Conservation (phyloP, 441 rosid species). For the Euphorbia celastroides region DNA sequence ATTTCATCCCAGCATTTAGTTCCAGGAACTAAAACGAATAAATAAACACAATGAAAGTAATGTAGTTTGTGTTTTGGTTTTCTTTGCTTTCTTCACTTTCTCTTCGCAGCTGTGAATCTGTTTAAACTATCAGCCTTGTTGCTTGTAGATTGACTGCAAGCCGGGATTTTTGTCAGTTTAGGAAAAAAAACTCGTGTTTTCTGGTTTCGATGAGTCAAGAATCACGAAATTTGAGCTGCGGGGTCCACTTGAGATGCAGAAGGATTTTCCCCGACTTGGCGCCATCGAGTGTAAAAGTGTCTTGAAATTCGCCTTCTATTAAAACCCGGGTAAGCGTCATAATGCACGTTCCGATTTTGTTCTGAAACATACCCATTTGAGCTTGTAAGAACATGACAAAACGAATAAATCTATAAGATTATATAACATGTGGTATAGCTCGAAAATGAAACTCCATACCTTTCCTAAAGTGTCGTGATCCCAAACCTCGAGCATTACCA, state of each 20-base stretch:
- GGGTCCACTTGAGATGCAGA: conserved; percentile 72
- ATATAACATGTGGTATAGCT: neutral
- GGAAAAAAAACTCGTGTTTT: neutral
- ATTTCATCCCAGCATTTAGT: neutral
- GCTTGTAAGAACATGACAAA: neutral
- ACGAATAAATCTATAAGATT: neutral
- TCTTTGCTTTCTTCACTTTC: neutral
- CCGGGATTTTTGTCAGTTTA: neutral
- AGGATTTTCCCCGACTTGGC: conserved; percentile 56
- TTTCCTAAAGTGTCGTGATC: conserved; percentile 97
- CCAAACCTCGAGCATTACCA: conserved; percentile 85
- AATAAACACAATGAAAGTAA: neutral
- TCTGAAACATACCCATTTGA: conserved; percentile 30
- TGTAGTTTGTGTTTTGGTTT: neutral
- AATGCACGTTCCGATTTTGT: conserved; percentile 67
- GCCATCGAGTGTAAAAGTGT: conserved; percentile 50
- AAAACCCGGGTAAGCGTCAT: conserved; percentile 31
- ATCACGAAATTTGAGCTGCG: conserved; percentile 58
- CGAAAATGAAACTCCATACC: conserved; percentile 32
- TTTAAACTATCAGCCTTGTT: neutral
- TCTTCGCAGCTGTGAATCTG: neutral
- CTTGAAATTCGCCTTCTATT: conserved; percentile 71
- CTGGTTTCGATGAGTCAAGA: conserved; percentile 15
- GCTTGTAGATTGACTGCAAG: neutral
- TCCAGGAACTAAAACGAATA: neutral